phyloP scores from a whole-genome alignment of 2,329 filamentous ascomycete genomes.

The Xylaria hypoxylon region DNA sequence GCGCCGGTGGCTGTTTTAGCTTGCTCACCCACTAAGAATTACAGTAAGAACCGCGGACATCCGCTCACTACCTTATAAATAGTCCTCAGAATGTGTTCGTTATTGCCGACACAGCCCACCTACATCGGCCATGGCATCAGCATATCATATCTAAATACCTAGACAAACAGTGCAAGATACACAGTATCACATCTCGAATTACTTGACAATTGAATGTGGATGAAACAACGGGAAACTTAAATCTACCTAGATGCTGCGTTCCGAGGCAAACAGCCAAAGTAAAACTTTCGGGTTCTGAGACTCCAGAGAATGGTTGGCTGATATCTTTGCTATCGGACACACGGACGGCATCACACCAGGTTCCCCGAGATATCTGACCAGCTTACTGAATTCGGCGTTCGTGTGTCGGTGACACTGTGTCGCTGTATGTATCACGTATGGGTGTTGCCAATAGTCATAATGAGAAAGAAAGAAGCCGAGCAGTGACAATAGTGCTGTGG shows the following conservation, averaged over 20 bases:
- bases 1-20: background rate
- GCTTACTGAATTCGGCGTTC: background rate
- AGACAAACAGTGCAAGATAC: background rate
- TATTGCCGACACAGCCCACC: too few relatives aligned
- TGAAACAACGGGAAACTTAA: too few relatives aligned
- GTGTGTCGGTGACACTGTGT: constrained; percentile 15
- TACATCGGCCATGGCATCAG: too few relatives aligned
- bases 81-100: too few relatives aligned
- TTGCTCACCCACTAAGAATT: too few relatives aligned
- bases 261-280: constrained; percentile 21
- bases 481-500: too few relatives aligned
- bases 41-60: too few relatives aligned
- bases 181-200: too few relatives aligned
- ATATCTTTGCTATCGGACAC: too few relatives aligned
- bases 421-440: background rate
- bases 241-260: constrained; percentile 1
- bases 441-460: background rate
- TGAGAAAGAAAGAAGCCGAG: background rate
- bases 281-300: background rate
- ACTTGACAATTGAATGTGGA: background rate
- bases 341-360: background rate
- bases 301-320: too few relatives aligned
- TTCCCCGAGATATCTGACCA: background rate
- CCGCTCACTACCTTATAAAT: too few relatives aligned
- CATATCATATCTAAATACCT: too few relatives aligned